Evolutionary conservation across 2,329 filamentous ascomycete species (phyloP), one percentile per base, ranked within the genome.

Genomic region (Penicillium hordei): DNA sequence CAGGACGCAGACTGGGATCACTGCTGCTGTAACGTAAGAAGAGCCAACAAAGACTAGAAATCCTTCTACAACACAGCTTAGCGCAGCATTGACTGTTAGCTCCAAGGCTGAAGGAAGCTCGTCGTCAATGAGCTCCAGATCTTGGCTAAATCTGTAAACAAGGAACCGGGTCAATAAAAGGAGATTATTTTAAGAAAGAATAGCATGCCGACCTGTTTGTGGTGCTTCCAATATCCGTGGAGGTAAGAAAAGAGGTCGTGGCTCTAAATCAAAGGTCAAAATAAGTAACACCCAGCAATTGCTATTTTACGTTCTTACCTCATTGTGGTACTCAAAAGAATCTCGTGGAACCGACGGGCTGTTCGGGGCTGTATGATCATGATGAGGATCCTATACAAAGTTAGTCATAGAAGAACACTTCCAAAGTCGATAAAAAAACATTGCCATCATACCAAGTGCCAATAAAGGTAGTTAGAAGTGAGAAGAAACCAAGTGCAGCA

Each of bases 1-100:
- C 1, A 72, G 55, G 8, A 72, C 57, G 5, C 77, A 68, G 13
- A 76, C 50, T 1, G 78, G 78, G 45, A 79, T 69, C 4, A 72
- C 71, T 12, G 73, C 69, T 21, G 73, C 74, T 8, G 59, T 57
- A 9, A 75, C 68, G 40, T 73, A 79, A 1, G 68, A 70, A 0
- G 78, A 73, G 17, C 75, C 75, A 10, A 72, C 63, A 17, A 72
- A 75, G 27, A 80, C 77, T 1, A 70, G 36, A 5, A 63, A 58
- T 2, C 56, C 52, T 50, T 60, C 73, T 1, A 75, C 73, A 1
- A 78, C 46, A 75, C 44, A 57, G 23, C 39, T 58, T 17, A 66
- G 46, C 29, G 39, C 49, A 10, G 29, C 44, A 34, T 68, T 50
- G 9, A 68, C 44, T 19, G 67, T 66, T 7, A 65, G 48, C 19